Conservation (phyloP, 257 asterid species). For the Leptodermis oblonga region DNA sequence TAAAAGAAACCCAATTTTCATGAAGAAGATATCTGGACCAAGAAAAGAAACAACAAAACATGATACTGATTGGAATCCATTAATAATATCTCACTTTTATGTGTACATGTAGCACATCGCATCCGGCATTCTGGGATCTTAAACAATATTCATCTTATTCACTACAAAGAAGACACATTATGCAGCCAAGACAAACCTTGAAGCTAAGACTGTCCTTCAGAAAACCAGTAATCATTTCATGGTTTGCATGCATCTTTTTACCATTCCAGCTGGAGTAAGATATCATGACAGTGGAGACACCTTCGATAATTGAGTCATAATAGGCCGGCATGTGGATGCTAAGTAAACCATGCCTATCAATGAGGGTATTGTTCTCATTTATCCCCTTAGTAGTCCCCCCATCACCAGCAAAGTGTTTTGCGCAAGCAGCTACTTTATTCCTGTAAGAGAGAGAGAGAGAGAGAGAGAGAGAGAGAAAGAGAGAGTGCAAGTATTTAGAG, state of each 20-base stretch:
- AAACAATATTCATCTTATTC: not conserved
- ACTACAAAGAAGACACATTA: not conserved
- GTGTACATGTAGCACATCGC: not conserved
- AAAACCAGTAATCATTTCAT: conserved; percentile 65
- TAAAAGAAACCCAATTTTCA: too few relatives aligned
- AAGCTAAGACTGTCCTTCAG: conserved; percentile 71
- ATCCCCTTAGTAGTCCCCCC: conserved; percentile 82
- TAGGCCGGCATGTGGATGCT: conserved; percentile 91
- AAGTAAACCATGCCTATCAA: conserved; percentile 62
- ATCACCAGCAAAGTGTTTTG: conserved; percentile 93
- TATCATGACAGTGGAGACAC: conserved; percentile 76
- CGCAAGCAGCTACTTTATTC: conserved; percentile 91
- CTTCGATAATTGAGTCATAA: conserved; percentile 64
- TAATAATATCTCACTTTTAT: not conserved
- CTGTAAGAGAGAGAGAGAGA: conserved; percentile 29
- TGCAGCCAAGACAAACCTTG: conserved; percentile 41
- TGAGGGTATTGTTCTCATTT: conserved; percentile 65
- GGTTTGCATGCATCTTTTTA: conserved; percentile 76
- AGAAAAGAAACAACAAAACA: too few relatives aligned
- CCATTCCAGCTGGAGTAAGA: conserved; percentile 95
- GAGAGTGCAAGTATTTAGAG: not conserved
- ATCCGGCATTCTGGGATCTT: not conserved
- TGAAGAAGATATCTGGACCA: too few relatives aligned
- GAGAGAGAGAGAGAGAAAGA: not conserved
- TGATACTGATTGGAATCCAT: not conserved